Base-by-base conservation (phyloP, 1,139 yeast genomes). In the Kodamaea alishanica region DNA sequence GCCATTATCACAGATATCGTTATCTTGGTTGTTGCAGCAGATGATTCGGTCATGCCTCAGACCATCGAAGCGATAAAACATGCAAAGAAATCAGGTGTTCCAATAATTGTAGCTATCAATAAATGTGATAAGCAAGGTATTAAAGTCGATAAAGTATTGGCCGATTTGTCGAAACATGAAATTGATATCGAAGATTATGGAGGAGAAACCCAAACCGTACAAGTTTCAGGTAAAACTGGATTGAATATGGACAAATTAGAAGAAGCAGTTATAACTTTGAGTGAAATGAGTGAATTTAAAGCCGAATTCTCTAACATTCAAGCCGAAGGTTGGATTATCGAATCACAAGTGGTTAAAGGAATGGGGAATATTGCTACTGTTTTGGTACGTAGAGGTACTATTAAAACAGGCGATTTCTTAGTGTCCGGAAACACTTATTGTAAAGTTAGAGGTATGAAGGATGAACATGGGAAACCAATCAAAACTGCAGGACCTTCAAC, bases 11-110 rank as follows among this genome's bases (percentile, higher is more conserved):
- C 99, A 0, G 99, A 92, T 67, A 84, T 92, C 41, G 88, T 92
- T 29, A 77, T 92, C 35, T 70, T 92, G 43, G 97, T 92, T 7
- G 96, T 92, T n/a, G 97, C 98, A 1, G 96, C 96, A 1, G 97
- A 92, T 61, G 99, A 92, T 62, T 86, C 96, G 0, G 95, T 94
- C 22, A 92, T 85, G 95, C 97, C 98, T 0, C 99, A 92, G 57
- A 94, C 99, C 0, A 74, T 82, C 32, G 99, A 92, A 60, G 97
- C 98, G 2, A 88, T 92, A 42, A 88, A 86, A 52, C 98, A 94
- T 60, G 92, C 96, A 8, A 83, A 84, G 50, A 79, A 78, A 39
- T 81, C 92, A 0, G 86, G 87, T 1, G 95, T 87, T 22, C 95
- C 94, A 1, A 72, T 90, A 48, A 83, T 92, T 43, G 95, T 92